phyloP scores from a whole-genome alignment of 2,329 filamentous ascomycete genomes.

The Aschersonia sp. region DNA sequence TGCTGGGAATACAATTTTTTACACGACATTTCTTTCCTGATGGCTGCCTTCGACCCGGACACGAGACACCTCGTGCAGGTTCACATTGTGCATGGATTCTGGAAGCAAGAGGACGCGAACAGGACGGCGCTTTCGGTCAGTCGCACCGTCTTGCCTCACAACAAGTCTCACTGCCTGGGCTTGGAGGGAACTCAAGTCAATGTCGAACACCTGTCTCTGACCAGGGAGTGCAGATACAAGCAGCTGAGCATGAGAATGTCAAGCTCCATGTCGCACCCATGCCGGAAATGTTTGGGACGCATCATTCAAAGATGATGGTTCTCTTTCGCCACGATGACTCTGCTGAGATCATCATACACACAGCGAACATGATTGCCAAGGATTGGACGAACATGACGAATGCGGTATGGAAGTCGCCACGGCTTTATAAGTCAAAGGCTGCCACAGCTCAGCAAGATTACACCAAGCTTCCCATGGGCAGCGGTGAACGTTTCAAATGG shows the following conservation, averaged over 20 bases:
- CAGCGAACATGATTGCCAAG: slow-evolving; percentile 76
- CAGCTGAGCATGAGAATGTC: slow-evolving; percentile 49
- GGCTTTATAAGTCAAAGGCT: slow-evolving; percentile 28
- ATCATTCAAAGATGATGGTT: slow-evolving; percentile 81
- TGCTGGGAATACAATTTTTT: slow-evolving; percentile 60
- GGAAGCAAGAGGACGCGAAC: slow-evolving; percentile 51
- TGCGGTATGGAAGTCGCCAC: slow-evolving; percentile 63
- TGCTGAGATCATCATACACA: slow-evolving; percentile 72
- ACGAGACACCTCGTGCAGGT: slow-evolving; percentile 32
- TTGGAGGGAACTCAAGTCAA: not conserved
- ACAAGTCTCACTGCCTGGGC: not conserved
- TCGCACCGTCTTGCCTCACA: not conserved
- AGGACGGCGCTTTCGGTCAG: slow-evolving; percentile 42
- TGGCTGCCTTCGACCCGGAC: slow-evolving; percentile 38
- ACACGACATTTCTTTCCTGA: slow-evolving; percentile 43
- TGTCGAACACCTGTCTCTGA: no score
- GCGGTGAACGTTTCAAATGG: slow-evolving; percentile 56
- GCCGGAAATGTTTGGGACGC: slow-evolving; percentile 74
- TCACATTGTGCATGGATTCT: slow-evolving; percentile 46
- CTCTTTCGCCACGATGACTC: slow-evolving; percentile 62
- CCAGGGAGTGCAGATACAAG: slow-evolving; percentile 12
- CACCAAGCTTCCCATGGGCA: slow-evolving; percentile 25
- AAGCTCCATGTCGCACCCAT: slow-evolving; percentile 60
- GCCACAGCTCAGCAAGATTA: not conserved
- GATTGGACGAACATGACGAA: slow-evolving; percentile 88